Conservation (phyloP, 345 rosid genomes). For the Clausena lansium region DNA sequence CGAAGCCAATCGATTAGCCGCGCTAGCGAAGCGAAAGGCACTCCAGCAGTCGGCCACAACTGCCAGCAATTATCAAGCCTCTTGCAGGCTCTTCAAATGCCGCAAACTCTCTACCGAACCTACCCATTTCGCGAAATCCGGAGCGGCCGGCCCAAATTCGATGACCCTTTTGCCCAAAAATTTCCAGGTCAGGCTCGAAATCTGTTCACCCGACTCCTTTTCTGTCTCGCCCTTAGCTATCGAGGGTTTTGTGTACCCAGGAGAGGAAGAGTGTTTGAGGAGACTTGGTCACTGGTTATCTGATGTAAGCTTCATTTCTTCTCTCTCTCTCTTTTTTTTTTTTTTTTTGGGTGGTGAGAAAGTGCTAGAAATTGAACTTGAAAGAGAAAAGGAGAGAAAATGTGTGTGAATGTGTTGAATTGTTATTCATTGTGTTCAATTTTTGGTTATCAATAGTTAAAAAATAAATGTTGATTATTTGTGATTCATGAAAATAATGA, state of each 20-base stretch:
- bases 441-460: not conserved
- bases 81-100: slow-evolving; percentile 74
- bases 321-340: not conserved
- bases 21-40: slow-evolving; percentile 58
- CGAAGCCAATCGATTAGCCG: slow-evolving; percentile 54
- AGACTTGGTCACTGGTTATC: slow-evolving; percentile 49
- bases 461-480: not conserved
- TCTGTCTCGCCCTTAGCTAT: slow-evolving; percentile 51
- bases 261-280: slow-evolving; percentile 52
- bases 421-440: not conserved
- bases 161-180: slow-evolving; percentile 29
- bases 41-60: slow-evolving; percentile 27
- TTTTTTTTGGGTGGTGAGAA: not conserved
- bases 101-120: slow-evolving; percentile 40
- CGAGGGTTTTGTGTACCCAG: slow-evolving; percentile 55
- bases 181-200: slow-evolving; percentile 75
- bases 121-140: slow-evolving; percentile 15
- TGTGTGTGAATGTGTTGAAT: not conserved
- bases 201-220: slow-evolving; percentile 85
- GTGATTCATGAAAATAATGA: not conserved
- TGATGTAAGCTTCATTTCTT: slow-evolving; percentile 39
- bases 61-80: slow-evolving; percentile 18
- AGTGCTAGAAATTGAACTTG: not conserved
- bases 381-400: not conserved
- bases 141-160: slow-evolving; percentile 15